A percentile compares a stretch with the other conserved stretches of the same genome.
Conservation (phyloP, 805 yeast species). For the Candida boleticola region DNA sequence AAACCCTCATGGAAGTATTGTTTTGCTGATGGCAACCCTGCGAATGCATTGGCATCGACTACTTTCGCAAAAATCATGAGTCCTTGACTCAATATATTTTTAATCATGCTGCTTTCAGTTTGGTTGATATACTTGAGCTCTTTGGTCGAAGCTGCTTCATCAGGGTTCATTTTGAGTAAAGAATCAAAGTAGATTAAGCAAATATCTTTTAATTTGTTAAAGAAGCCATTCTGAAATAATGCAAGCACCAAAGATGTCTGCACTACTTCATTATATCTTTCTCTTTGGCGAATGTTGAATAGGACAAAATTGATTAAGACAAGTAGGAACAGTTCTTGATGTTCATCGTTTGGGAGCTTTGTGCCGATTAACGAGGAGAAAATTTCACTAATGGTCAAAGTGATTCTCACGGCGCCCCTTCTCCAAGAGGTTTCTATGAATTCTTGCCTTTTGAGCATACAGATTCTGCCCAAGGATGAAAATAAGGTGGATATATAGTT, state of each 20-base stretch:
- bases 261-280: constrained; percentile 21
- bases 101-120: constrained; percentile 34
- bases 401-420: constrained; percentile 40
- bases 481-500: constrained; percentile 40
- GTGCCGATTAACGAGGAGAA: constrained; percentile 24
- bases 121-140: constrained; percentile 34
- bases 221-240: constrained; percentile 54
- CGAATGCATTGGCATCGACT: constrained; percentile 34
- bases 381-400: constrained; percentile 28
- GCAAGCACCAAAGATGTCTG: constrained; percentile 44
- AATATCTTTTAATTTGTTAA: constrained; percentile 27
- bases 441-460: constrained; percentile 51
- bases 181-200: constrained; percentile 18
- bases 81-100: constrained; percentile 42
- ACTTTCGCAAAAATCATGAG: constrained; percentile 47
- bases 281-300: constrained; percentile 21
- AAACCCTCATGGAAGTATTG: constrained; percentile 19
- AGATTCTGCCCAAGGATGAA: constrained; percentile 42
- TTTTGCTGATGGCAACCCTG: constrained; percentile 38
- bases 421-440: constrained; percentile 28
- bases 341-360: constrained; percentile 27
- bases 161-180: constrained; percentile 14
- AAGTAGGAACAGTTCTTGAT: constrained; percentile 33
- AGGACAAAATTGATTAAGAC: constrained; percentile 20
- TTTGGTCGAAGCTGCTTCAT: constrained; percentile 17